Percentiles rank a stretch among this genome's conserved stretches.
phyloP scores from a whole-genome alignment of 1,284 basidiomycete species.

The Porphyrellus sp. region DNA sequence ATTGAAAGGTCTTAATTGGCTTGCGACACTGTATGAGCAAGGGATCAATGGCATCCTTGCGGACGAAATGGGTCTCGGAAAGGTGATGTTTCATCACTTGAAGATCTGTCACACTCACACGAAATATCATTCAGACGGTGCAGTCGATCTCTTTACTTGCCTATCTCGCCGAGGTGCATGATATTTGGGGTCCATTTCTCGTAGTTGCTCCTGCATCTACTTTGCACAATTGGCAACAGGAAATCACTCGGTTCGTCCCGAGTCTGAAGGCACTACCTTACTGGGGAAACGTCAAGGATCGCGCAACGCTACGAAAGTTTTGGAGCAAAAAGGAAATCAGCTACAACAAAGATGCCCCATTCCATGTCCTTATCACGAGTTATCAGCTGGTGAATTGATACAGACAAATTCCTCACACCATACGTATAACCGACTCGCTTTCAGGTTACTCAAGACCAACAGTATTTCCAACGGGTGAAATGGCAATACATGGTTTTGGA shows the following conservation, averaged over 20 bases:
- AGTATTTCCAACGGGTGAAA: conserved; percentile 96
- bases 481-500: conserved; percentile 99
- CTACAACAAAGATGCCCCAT: conserved; percentile 93
- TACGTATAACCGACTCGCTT: conserved; percentile 10
- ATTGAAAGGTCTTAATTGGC: conserved; percentile 97
- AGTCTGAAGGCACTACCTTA: conserved; percentile 93
- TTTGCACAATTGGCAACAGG: conserved; percentile 99
- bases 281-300: conserved; percentile 98
- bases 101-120: neutral
- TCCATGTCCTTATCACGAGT: conserved; percentile 96
- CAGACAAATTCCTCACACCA: neutral
- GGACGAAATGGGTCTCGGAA: conserved; percentile 98
- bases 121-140: conserved; percentile 67
- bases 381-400: conserved; percentile 80
- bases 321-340: conserved; percentile 99
- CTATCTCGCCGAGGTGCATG: conserved; percentile 95
- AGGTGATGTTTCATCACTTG: conserved; percentile 46
- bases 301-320: conserved; percentile 91
- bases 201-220: conserved; percentile 98
- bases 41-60: conserved; percentile 98
- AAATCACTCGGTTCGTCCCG: conserved; percentile 94
- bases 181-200: conserved; percentile 99
- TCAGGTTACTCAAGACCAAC: conserved; percentile 93
- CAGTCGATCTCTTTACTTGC: conserved; percentile 98
- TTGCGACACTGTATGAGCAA: conserved; percentile 97